These are phyloP conservation scores for Withania somnifera DNA, from an alignment of 305 asterid species.

Conservation along the genomic window DNA sequence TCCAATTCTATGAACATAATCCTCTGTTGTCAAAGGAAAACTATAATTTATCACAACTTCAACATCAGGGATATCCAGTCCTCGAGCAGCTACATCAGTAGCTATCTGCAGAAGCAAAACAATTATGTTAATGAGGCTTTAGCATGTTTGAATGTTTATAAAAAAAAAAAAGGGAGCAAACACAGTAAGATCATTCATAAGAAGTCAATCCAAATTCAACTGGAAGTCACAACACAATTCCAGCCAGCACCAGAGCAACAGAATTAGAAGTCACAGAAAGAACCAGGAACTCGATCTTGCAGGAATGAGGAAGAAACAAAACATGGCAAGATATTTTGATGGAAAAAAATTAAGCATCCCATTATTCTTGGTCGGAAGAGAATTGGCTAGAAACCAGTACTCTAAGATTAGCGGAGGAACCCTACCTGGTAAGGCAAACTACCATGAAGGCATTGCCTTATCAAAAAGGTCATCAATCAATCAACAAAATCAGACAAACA, in stretches of 20 bases:
- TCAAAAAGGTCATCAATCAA: background rate
- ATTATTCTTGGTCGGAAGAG: background rate
- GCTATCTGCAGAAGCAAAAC: conserved; percentile 59
- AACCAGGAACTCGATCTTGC: background rate
- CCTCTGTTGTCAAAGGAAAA: conserved; percentile 94
- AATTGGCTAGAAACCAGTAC: background rate
- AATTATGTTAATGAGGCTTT: background rate
- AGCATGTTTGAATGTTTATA: background rate
- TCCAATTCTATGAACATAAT: conserved; percentile 96
- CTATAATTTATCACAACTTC: conserved; percentile 95
- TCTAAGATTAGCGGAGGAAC: background rate
- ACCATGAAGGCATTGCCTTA: background rate
- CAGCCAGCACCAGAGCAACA: background rate
- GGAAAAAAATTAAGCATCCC: background rate
- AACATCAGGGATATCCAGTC: conserved; percentile 92
- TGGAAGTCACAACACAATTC: background rate
- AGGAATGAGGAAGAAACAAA: background rate
- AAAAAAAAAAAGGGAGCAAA: background rate
- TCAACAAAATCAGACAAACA: background rate
- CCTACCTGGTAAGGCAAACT: background rate
- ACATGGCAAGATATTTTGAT: background rate
- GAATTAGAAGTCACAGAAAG: background rate
- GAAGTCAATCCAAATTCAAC: background rate
- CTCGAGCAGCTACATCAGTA: conserved; percentile 98
- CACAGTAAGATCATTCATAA: background rate